A percentile compares a stretch with the other conserved stretches of the same genome.
These are phyloP conservation scores for Hypoxylon subgilvum DNA, from an alignment of 495 filamentous ascomycete species.

Conservation along the genomic window DNA sequence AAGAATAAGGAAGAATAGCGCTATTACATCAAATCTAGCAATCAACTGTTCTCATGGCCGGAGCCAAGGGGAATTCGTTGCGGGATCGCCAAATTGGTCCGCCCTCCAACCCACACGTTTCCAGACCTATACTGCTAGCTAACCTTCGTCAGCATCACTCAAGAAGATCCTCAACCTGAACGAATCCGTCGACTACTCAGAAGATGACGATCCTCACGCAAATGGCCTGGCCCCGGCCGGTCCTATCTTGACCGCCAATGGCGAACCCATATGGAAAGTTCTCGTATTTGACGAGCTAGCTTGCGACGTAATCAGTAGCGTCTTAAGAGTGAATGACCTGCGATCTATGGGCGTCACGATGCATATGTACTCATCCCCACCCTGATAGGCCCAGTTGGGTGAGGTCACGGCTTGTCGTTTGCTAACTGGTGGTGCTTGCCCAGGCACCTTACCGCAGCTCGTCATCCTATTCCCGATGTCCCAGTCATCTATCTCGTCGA, in stretches of 20 bases:
- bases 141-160: conserved; percentile 73
- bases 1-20: no score
- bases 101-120: conserved; percentile 7
- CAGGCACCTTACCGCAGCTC: conserved; percentile 79
- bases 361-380: conserved; percentile 90
- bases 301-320: conserved; percentile 84
- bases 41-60: conserved; percentile 60
- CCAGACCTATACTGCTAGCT: conserved; percentile 8
- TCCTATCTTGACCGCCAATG: conserved; percentile 84
- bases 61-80: conserved; percentile 74
- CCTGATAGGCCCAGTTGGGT: no score
- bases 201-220: conserved; percentile 62
- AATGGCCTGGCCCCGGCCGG: conserved; percentile 72
- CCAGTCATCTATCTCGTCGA: conserved; percentile 96
- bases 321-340: conserved; percentile 90
- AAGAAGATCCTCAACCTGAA: conserved; percentile 97
- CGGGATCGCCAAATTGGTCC: conserved; percentile 95
- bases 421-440: conserved; percentile 8
- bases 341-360: conserved; percentile 94
- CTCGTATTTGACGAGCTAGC: conserved; percentile 68
- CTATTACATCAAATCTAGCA: no score
- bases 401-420: no score
- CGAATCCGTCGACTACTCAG: conserved; percentile 63
- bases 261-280: conserved; percentile 76
- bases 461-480: conserved; percentile 94